Base-by-base conservation (phyloP, 1,284 basidiomycete species). In the Cystobasidium slooffiae region DNA sequence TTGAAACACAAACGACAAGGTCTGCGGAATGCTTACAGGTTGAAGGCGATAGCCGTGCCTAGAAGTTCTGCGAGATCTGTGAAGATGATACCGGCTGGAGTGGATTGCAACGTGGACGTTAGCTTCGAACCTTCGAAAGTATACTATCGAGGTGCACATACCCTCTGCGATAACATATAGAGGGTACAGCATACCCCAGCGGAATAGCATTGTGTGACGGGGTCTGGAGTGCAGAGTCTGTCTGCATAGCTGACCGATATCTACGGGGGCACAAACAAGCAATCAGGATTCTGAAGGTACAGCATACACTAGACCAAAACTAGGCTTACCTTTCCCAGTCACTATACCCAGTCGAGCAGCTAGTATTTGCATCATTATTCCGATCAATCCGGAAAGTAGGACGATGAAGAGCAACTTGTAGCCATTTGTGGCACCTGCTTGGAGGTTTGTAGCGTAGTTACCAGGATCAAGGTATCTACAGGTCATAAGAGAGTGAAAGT, bases 371-470 rank as follows among this genome's bases (percentile, higher is more conserved):
- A 93, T 85, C 72, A 91, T 86, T 1, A 91, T 88, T 10, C 92
- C 94, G 70, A 93, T 89, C n/a, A 94, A 79, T 20, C 92, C 92
- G 0, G 94, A 87, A 18, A 96, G 80, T 1, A 97, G 86, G 12
- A 97, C 89, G 63, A 96, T 86, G 80, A 95, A 94, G 49, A 97
- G 86, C 43, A 96, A 86, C 77, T 89, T 88, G 84, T 94, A 96
- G 0, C 93, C 93, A 59, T 78, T 81, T 41, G 80, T 76, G 16
- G 80, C 79, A 20, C 82, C 79, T 1, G 78, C 78, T 4, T 68
- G 58, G 18, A 78, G 49, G 58, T 79, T 78, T 6, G 78, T 78
- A 0, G 72, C 58, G 70, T 77, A 80, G 63, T 80, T 79, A 3
- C 77, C 76, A 14, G 70, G 70, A 52, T 65, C 70, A 20, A 73